These are phyloP conservation scores for Blastocystis sp. DNA, from an alignment of 352 stramenopile genomes.

Conservation along the genomic window DNA sequence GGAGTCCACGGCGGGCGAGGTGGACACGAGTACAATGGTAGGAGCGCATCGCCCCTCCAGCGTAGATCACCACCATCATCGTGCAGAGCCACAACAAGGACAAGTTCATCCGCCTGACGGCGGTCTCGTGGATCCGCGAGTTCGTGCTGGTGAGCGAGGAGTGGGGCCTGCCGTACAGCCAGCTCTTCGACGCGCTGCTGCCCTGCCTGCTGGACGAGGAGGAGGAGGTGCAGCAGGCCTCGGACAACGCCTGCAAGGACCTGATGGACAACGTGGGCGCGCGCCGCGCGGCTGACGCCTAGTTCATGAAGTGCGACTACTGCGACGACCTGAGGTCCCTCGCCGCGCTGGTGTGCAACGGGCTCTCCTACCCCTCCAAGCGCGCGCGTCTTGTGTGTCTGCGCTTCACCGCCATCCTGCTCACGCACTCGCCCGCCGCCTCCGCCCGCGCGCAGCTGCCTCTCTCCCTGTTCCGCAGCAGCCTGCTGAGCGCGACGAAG, in stretches of 20 bases:
- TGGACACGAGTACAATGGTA: constrained; percentile 87
- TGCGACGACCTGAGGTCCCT: constrained; percentile 20
- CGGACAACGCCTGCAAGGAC: constrained; percentile 91
- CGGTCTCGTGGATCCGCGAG: constrained; percentile 94
- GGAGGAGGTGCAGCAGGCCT: constrained; percentile 90
- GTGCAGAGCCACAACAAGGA: constrained; percentile 93
- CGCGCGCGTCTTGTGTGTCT: constrained; percentile 76
- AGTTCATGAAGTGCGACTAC: constrained; percentile 54
- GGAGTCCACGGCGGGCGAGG: constrained; percentile 89
- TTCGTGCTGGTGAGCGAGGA: constrained; percentile 92
- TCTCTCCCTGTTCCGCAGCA: constrained; percentile 82
- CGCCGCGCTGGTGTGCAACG: constrained; percentile 6
- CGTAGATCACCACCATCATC: constrained; percentile 84
- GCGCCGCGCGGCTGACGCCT: neutral
- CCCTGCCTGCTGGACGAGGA: constrained; percentile 94
- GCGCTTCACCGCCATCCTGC: constrained; percentile 95
- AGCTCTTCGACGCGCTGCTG: constrained; percentile 84
- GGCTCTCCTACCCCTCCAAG: constrained; percentile 5
- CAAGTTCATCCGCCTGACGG: constrained; percentile 91
- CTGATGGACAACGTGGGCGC: constrained; percentile 85
- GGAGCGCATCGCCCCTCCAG: constrained; percentile 69
- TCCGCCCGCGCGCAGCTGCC: constrained; percentile 82
- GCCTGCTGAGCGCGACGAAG: constrained; percentile 90
- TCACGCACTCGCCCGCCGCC: constrained; percentile 73
- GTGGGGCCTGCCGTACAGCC: constrained; percentile 71